A percentile compares a stretch with the other conserved stretches of the same genome.
phyloP scores from a whole-genome alignment of 2,329 filamentous ascomycete species.

The Sclerotiophoma versabilis region DNA sequence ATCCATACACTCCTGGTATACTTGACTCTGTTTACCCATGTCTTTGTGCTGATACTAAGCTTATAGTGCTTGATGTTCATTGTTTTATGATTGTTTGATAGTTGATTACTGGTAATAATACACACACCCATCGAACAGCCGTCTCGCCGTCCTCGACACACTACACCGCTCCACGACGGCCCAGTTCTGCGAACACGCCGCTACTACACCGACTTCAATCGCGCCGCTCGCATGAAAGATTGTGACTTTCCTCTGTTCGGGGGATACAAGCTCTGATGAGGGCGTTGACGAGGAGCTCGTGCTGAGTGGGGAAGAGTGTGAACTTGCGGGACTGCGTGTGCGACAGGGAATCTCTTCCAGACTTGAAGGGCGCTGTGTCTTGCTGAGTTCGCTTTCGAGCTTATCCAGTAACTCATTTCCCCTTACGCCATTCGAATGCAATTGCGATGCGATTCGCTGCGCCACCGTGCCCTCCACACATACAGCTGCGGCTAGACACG shows the following conservation, averaged over 20 bases:
- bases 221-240: slow-evolving; percentile 36
- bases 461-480: slow-evolving; percentile 40
- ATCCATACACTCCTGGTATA: too few relatives aligned
- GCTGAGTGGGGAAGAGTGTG: not conserved
- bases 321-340: not conserved
- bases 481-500: slow-evolving; percentile 38
- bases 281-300: not conserved
- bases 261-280: not conserved
- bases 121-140: slow-evolving; percentile 42
- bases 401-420: not conserved
- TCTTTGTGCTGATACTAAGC: too few relatives aligned
- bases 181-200: slow-evolving; percentile 22
- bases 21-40: too few relatives aligned
- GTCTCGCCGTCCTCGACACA: slow-evolving; percentile 43
- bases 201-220: slow-evolving; percentile 35
- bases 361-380: not conserved
- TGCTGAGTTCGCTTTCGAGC: not conserved
- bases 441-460: slow-evolving; percentile 16
- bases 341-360: not conserved
- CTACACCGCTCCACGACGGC: slow-evolving; percentile 33
- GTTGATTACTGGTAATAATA: slow-evolving; percentile 33
- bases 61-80: too few relatives aligned
- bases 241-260: slow-evolving; percentile 20
- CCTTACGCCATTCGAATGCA: not conserved
- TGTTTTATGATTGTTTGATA: too few relatives aligned